phyloP scores from a whole-genome alignment of 208 protist genomes.

The Trypanosoma cruzi region DNA sequence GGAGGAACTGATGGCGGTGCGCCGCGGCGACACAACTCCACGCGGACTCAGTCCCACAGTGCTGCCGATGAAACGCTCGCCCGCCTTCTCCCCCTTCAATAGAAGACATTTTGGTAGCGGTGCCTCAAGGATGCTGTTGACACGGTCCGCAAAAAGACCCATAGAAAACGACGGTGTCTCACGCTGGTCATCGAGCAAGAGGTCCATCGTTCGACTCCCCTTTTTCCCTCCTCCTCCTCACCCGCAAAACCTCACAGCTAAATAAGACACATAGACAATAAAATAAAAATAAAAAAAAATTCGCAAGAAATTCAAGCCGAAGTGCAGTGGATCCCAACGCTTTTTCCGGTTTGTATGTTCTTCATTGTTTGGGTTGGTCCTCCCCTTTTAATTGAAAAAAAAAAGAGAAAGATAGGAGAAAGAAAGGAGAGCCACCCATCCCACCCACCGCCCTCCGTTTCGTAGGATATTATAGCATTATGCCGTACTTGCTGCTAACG shows the following conservation, averaged over 20 bases:
- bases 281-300: not conserved
- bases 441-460: too few species aligned
- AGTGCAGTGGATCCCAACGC: not conserved
- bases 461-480: too few species aligned
- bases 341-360: not conserved
- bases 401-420: too few species aligned
- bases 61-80: not conserved
- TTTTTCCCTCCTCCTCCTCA: not conserved
- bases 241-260: not conserved
- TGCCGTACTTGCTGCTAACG: too few species aligned
- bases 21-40: not conserved
- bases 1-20: not conserved
- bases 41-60: not conserved
- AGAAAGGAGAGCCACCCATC: too few species aligned
- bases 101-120: constrained; percentile 55
- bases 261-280: constrained; percentile 6
- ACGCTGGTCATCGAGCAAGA: constrained; percentile 19
- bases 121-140: constrained; percentile 39
- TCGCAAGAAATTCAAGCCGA: not conserved
- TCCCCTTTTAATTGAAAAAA: too few species aligned
- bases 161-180: constrained; percentile 35
- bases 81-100: constrained; percentile 1
- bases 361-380: too few species aligned
- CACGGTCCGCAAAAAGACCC: constrained; percentile 27
- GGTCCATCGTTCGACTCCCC: constrained; percentile 2